Conservation (phyloP, 2,329 filamentous ascomycete genomes). For the Fusarium luffae region DNA sequence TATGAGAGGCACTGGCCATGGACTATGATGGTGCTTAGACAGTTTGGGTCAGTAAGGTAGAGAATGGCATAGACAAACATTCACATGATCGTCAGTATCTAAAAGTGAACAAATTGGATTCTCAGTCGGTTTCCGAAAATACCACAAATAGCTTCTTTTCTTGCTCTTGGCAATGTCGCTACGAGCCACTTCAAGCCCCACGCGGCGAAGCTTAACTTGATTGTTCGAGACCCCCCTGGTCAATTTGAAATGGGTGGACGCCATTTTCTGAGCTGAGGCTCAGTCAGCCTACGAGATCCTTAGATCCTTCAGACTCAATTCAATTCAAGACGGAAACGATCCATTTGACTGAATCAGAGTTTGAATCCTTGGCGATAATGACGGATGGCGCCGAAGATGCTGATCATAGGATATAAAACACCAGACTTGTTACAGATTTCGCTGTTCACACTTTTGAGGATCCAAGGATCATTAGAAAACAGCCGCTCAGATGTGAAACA, state of each 20-base stretch:
- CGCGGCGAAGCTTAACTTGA: conserved; percentile 45
- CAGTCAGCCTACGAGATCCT: not conserved
- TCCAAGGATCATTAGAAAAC: conserved; percentile 15
- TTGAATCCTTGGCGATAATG: not conserved
- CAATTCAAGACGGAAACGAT: not conserved
- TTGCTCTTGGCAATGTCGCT: conserved; percentile 21
- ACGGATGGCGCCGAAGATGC: not conserved
- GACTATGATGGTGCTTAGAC: not conserved
- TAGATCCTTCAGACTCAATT: not conserved
- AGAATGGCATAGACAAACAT: not conserved
- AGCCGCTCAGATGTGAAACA: conserved; percentile 34
- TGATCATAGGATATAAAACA: conserved; percentile 26
- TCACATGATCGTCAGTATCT: not conserved
- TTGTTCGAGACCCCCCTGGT: conserved; percentile 39
- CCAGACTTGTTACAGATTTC: conserved; percentile 33
- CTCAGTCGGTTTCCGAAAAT: conserved; percentile 21
- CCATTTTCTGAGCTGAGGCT: conserved; percentile 7
- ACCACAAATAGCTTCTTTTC: conserved; percentile 15
- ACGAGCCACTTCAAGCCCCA: conserved; percentile 30
- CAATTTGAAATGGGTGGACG: conserved; percentile 22
- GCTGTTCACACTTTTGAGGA: conserved; percentile 15
- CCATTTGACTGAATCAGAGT: conserved; percentile 2
- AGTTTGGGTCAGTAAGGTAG: not conserved
- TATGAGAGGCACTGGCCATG: not conserved
- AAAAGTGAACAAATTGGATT: conserved; percentile 4